Base-by-base conservation (phyloP, 2,329 filamentous ascomycete genomes). In the Cryphonectria parasitica region DNA sequence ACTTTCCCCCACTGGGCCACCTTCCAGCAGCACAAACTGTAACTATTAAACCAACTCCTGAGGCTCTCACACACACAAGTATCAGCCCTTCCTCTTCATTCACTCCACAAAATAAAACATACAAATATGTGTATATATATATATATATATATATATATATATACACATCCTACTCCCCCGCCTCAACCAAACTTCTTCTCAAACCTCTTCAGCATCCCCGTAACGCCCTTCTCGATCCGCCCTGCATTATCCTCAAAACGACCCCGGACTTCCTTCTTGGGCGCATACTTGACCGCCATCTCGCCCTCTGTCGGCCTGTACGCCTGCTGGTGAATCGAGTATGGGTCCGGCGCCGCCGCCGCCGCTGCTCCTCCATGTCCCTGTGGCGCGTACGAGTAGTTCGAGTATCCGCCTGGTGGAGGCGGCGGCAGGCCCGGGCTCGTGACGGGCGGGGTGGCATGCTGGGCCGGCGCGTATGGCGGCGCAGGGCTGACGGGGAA, bases 141-240 rank as follows among this genome's bases (percentile, higher is more conserved):
- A 49, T 22, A 19, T 1, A 22, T 22, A 49, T 22, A 49, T 8
- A 49, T 10, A 49, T 22, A 22, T 22, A 49, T n/a, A 25, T n/a
- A n/a, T 10, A 25, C 13, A 25, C 10, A 62, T 34, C 39, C 3
- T 5, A 25, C 36, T 8, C 41, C 28, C 3, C 17, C 62, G 10
- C 13, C 39, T 79, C 75, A 89, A 0, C 85, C 86, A 80, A 91
- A 90, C 78, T 89, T 92, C 88, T 92, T 93, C 82, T 94, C 92
- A 79, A 94, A 86, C 82, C 90, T 93, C 86, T 91, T 93, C 74
- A 94, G 80, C 83, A 94, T 90, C 8, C 90, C 89, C 39, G 88
- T 87, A 5, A 94, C 87, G 0, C 91, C 90, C 78, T 89, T 89
- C 81, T 94, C 92, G 45, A 94, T 75, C 75, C 88, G 85, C 39